Evolutionary conservation across 2,329 filamentous ascomycete species (phyloP), one percentile per base, ranked within the genome.

Genomic region (Beauveria varroae): DNA sequence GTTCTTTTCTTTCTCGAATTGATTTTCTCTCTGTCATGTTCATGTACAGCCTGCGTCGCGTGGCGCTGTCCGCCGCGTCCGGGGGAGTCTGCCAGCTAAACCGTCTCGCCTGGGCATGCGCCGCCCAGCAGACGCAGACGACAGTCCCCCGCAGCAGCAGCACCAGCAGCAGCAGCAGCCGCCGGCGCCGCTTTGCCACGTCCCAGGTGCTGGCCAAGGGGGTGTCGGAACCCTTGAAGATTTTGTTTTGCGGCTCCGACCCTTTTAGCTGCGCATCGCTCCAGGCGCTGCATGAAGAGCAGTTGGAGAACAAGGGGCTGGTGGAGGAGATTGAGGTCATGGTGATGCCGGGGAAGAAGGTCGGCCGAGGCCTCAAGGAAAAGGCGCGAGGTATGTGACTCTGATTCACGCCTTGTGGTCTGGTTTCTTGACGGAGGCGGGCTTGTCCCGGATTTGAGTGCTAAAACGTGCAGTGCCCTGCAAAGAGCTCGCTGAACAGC

Each of bases 211-310:
- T 46, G 9, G 12, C 58, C 10, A 51, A 62, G 30, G 37, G 47
- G 24, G 65, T 51, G 44, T 77, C 80, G 0, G 80, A 85, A 5
- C 89, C 91, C 3, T 79, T 99, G 37, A 83, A 87, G 40, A 91
- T 99, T 59, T 82, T 99, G 4, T 99, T 97, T 75, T 98, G 93
- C 75, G 95, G 95, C 64, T 95, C 93, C 3, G 95, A 99, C 73
- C 81, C 86, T 2, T 96, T 98, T 74, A 97, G 93, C 76, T 88
- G 88, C 68, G 83, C 82, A 57, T 91, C 91, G 1, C 78, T 99
- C 55, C 77, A 77, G 62, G 89, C 89, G 6, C 76, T 99, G 40
- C 73, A 88, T 67, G 69, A 76, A 5, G 88, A 91, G 69, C 81
- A 86, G 57, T 63, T 72, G 28, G 69, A 68, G 58, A 80, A 80